phyloP scores from a whole-genome alignment of 1,284 basidiomycete species.

The Ustilago loliicola region DNA sequence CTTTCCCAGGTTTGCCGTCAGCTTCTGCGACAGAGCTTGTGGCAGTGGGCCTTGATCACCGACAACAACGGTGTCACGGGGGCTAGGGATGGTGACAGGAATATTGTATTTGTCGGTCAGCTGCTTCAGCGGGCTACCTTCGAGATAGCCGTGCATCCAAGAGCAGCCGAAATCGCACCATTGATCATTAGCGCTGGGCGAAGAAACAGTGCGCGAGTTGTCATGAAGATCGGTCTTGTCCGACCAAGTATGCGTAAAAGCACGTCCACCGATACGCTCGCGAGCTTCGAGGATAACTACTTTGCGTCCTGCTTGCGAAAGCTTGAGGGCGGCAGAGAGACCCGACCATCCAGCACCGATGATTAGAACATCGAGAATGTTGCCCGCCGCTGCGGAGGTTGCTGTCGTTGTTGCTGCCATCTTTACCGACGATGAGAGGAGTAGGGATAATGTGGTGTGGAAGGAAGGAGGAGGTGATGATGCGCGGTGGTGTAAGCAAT shows the following conservation, averaged over 20 bases:
- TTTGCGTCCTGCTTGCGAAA: slow-evolving; percentile 70
- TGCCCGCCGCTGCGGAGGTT: slow-evolving; percentile 6
- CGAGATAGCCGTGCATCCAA: slow-evolving; percentile 74
- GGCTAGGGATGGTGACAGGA: slow-evolving; percentile 39
- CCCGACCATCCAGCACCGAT: slow-evolving; percentile 74
- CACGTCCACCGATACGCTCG: slow-evolving; percentile 73
- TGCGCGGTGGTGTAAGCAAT: slow-evolving; percentile 10
- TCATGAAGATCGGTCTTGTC: slow-evolving; percentile 45
- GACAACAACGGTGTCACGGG: slow-evolving; percentile 48
- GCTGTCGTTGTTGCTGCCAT: slow-evolving; percentile 35
- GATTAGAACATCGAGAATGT: slow-evolving; percentile 71
- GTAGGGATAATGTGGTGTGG: neutral
- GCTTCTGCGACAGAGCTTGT: slow-evolving; percentile 27
- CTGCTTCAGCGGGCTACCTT: slow-evolving; percentile 72
- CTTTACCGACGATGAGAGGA: neutral
- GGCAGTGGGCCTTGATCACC: slow-evolving; percentile 48
- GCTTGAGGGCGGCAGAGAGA: slow-evolving; percentile 72
- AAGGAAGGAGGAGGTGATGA: neutral
- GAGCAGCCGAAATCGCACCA: slow-evolving; percentile 70
- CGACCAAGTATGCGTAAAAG: slow-evolving; percentile 70
- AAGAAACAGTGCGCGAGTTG: slow-evolving; percentile 28
- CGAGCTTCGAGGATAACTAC: slow-evolving; percentile 74
- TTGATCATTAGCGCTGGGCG: slow-evolving; percentile 16
- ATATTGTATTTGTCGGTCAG: slow-evolving; percentile 72
- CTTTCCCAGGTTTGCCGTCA: slow-evolving; percentile 48